Conservation (phyloP, 495 filamentous ascomycete genomes). For the Antarctomyces pellizariae region DNA sequence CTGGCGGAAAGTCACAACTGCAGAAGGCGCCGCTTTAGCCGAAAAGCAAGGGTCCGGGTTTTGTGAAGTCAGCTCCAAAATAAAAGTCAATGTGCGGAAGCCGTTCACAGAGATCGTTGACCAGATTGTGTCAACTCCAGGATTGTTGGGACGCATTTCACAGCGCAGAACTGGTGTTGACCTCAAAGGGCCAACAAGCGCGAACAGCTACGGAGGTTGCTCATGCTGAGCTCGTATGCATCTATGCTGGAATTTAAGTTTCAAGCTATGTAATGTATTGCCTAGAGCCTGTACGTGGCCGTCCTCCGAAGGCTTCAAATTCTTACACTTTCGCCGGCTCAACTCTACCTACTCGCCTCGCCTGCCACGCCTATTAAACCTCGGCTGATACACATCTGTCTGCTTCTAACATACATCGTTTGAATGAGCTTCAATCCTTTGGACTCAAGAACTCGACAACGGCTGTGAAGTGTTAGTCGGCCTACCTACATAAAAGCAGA, state of each 20-base stretch:
- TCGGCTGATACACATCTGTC: slow-evolving; percentile 2
- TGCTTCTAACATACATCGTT: no score
- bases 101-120: slow-evolving; percentile 32
- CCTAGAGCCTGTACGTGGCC: no score
- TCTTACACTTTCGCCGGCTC: no score
- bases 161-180: slow-evolving; percentile 4
- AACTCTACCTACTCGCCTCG: no score
- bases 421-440: no score
- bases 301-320: no score
- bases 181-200: slow-evolving; percentile 10
- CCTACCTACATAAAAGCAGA: background rate
- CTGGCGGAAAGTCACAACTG: slow-evolving; percentile 22
- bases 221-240: slow-evolving; percentile 2
- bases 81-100: slow-evolving; percentile 24
- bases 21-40: slow-evolving; percentile 27
- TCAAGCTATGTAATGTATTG: no score
- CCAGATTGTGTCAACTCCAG: slow-evolving; percentile 22
- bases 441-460: slow-evolving; percentile 39
- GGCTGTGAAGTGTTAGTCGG: slow-evolving; percentile 17
- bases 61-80: slow-evolving; percentile 32
- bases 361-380: no score
- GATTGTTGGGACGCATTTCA: slow-evolving; percentile 15
- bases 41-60: slow-evolving; percentile 23
- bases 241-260: slow-evolving; percentile 2
- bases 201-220: slow-evolving; percentile 6